A percentile compares a stretch with the other conserved stretches of the same genome.
These are phyloP conservation scores for Adansonia madagascariensis DNA, from an alignment of 441 rosid species.

Conservation along the genomic window DNA sequence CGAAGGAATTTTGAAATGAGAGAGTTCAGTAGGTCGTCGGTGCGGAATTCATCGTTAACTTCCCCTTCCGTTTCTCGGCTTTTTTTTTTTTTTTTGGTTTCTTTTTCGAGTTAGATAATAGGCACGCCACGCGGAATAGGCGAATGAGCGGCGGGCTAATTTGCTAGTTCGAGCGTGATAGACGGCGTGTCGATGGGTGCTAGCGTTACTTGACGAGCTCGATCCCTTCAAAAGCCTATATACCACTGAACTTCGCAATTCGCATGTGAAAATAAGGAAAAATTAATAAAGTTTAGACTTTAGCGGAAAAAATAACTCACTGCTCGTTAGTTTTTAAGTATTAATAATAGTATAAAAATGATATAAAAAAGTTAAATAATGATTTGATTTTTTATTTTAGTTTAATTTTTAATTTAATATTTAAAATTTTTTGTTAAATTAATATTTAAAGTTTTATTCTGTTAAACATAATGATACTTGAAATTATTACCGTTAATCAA, in stretches of 20 bases:
- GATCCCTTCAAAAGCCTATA: background rate
- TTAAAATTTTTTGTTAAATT: too few relatives aligned
- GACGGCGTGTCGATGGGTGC: background rate
- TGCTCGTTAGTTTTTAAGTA: too few relatives aligned
- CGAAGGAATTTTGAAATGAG: background rate
- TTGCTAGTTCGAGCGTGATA: background rate
- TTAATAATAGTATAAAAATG: too few relatives aligned
- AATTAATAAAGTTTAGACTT: too few relatives aligned
- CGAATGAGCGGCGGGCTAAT: constrained; percentile 2
- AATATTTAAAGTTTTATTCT: too few relatives aligned
- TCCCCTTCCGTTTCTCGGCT: background rate
- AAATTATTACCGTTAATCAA: too few relatives aligned
- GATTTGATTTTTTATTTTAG: too few relatives aligned
- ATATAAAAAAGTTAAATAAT: too few relatives aligned
- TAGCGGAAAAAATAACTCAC: too few relatives aligned
- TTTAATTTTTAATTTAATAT: too few relatives aligned
- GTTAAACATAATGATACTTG: too few relatives aligned
- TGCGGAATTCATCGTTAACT: background rate
- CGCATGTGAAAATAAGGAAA: background rate
- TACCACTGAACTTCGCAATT: too few relatives aligned
- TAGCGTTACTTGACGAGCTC: background rate
- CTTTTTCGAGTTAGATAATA: background rate
- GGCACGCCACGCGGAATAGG: constrained; percentile 2
- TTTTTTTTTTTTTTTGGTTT: background rate
- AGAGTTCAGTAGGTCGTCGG: background rate